Evolutionary conservation across 139 green algal genomes (phyloP).

Genomic region (Coelastrella sp.): DNA sequence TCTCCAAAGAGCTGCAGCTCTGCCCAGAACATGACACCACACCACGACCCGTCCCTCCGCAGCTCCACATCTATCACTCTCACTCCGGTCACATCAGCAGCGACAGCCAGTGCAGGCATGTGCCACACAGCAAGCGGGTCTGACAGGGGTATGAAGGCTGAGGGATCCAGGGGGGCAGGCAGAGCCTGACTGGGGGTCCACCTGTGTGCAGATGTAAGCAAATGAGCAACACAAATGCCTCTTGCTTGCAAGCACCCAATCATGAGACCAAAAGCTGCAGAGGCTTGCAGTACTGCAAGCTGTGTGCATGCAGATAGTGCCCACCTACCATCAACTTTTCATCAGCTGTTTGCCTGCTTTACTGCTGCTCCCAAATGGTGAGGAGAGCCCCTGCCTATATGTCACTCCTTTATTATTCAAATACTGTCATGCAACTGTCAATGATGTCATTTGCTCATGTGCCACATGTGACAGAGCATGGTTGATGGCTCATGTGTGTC

Average conservation of each 20-base stretch:
- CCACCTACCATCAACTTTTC: no score
- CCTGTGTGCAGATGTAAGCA: background rate
- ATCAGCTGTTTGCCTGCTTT: no score
- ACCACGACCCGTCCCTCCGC: background rate
- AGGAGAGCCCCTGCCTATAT: no score
- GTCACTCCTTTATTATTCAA: no score
- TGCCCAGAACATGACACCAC: slow-evolving; percentile 9
- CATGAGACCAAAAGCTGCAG: background rate
- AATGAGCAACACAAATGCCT: background rate
- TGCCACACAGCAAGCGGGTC: slow-evolving; percentile 3
- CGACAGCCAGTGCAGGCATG: background rate
- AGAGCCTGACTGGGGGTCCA: slow-evolving; percentile 26
- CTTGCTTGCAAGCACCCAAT: background rate
- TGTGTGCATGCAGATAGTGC: no score
- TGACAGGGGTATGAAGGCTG: background rate
- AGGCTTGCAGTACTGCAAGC: no score
- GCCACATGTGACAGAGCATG: no score
- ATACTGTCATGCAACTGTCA: no score
- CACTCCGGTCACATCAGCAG: background rate
- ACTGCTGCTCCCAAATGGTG: no score
- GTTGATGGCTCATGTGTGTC: no score
- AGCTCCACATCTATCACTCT: background rate
- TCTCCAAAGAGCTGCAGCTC: slow-evolving; percentile 32
- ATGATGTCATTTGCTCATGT: no score
- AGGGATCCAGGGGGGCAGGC: background rate